Conservation (phyloP, 768 basidiomycete genomes). For the Butyriboletus loyo region DNA sequence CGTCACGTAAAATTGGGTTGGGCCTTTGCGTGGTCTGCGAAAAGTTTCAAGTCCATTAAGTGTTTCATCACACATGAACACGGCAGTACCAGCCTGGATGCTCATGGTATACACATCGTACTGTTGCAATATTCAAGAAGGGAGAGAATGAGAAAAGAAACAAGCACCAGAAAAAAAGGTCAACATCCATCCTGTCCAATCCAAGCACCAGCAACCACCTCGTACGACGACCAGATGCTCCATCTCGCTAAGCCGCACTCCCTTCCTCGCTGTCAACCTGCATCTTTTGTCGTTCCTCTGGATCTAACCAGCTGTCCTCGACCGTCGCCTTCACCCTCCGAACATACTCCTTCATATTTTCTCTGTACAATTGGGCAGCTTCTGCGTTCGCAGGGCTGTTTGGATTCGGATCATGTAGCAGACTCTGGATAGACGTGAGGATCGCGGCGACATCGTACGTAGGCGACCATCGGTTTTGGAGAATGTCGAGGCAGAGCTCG, state of each 20-base stretch:
- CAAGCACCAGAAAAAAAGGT: constrained; percentile 1
- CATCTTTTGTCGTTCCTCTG: constrained; percentile 62
- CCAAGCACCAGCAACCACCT: not conserved
- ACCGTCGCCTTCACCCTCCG: constrained; percentile 89
- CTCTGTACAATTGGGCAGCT: constrained; percentile 93
- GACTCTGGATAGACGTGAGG: constrained; percentile 91
- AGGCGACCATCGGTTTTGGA: constrained; percentile 98
- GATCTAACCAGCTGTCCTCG: constrained; percentile 93
- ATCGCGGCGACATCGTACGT: constrained; percentile 99
- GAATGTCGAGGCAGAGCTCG: constrained; percentile 95
- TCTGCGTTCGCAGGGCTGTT: constrained; percentile 98
- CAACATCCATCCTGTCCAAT: constrained; percentile 1
- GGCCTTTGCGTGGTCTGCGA: not conserved
- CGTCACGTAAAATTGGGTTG: not conserved
- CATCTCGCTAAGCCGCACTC: not conserved
- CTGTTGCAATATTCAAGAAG: not conserved
- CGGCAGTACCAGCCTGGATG: not conserved
- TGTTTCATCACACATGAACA: not conserved
- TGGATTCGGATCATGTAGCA: constrained; percentile 97
- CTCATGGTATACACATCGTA: too few relatives aligned
- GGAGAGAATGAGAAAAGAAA: not conserved
- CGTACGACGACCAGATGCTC: not conserved
- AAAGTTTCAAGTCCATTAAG: not conserved
- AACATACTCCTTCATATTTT: constrained; percentile 99
- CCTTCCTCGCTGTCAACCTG: constrained; percentile 34